These are phyloP conservation scores for Mollisia scopiformis DNA, from an alignment of 2,329 filamentous ascomycete genomes.

Conservation along the genomic window DNA sequence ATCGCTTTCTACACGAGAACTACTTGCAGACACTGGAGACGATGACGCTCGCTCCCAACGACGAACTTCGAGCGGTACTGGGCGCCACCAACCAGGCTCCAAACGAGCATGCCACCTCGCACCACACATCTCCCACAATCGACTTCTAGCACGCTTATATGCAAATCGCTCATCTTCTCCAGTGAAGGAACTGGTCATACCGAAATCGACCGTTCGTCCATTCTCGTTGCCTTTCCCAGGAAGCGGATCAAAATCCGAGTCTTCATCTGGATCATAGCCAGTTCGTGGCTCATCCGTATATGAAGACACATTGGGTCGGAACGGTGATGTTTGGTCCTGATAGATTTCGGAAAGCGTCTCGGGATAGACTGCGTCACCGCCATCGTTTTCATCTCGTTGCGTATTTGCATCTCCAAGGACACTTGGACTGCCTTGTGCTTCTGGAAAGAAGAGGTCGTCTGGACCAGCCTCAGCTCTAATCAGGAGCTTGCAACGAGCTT, in stretches of 20 bases:
- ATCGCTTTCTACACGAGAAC: conserved; percentile 34
- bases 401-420: conserved; percentile 31
- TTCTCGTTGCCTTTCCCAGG: conserved; percentile 41
- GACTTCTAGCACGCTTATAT: conserved; percentile 74
- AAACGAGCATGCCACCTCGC: conserved; percentile 69
- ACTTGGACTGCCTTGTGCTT: conserved; percentile 38
- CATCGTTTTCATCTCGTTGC: conserved; percentile 39
- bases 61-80: conserved; percentile 63
- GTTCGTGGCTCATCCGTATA: conserved; percentile 54
- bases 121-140: conserved; percentile 84
- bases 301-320: conserved; percentile 76
- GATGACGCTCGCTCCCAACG: conserved; percentile 61
- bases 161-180: conserved; percentile 84
- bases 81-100: conserved; percentile 68
- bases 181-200: conserved; percentile 68
- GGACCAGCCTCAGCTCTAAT: conserved; percentile 69
- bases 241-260: conserved; percentile 53
- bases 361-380: conserved; percentile 59
- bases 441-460: conserved; percentile 79
- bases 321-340: conserved; percentile 76
- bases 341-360: conserved; percentile 75
- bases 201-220: conserved; percentile 59
- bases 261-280: conserved; percentile 58
- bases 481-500: conserved; percentile 77
- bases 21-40: background rate